Evolutionary conservation across 2,329 filamentous ascomycete genomes (phyloP), one percentile per base, ranked within the genome.

Genomic region (Neopestalotiopsis clavispora): DNA sequence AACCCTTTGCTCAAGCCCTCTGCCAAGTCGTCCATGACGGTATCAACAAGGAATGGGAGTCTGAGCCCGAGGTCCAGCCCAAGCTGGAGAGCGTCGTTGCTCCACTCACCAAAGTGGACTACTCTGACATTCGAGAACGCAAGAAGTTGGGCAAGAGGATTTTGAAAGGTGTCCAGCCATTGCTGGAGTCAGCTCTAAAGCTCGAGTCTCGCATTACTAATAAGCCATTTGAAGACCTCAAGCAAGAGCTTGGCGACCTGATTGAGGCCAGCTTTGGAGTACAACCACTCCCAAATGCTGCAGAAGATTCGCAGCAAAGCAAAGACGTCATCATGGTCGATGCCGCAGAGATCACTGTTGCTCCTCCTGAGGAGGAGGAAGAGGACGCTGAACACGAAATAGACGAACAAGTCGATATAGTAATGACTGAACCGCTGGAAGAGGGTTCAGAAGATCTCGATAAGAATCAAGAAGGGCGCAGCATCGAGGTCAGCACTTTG

Each of bases 111-210:
- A 90, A 83, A 80, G 83, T 80, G 75, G 85, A 78, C 75, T 90
- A 82, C 79, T 83, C 81, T 69, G 94, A 97, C 74, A 89, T 94
- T 70, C 92, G 93, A 69, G 93, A 97, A 73, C 90, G 92, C 70
- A 92, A 93, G 75, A 92, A 92, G 74, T 84, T 97, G n/a, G 94
- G 93, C 30, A 97, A 97, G 80, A 90, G 94, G 32, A 97, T 98
- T 70, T 87, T 97, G 72, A 97, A 94, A 78, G 89, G 91, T 1
- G 87, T 97, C 40, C 93, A 97, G 78, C 90, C 92, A 14, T 86
- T 90, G 59, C 84, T 97, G 3, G 92, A 97, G 78, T 86, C 89
- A 67, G 94, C 94, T 0, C 82, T 94, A 61, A 88, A 87, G 66
- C 93, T 93, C 67, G 95, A 98, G 79, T 91, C 93, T n/a, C 93